phyloP scores from a whole-genome alignment of 495 filamentous ascomycete genomes.

The Neurospora sp. region DNA sequence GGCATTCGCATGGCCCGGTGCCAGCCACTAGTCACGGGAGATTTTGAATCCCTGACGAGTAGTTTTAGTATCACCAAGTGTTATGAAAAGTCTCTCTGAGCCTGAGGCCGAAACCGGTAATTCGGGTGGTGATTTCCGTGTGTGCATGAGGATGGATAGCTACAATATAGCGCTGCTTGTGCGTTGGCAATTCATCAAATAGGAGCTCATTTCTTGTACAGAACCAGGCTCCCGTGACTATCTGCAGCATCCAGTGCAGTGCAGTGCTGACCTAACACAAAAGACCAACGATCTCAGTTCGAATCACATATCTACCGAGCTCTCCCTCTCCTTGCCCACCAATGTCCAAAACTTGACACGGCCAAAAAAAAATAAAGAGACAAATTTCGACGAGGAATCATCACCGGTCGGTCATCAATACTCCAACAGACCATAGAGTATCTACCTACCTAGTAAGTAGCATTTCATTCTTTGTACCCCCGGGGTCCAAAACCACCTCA shows the following conservation, averaged over 20 bases:
- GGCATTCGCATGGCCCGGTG: too few species aligned
- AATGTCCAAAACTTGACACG: neutral
- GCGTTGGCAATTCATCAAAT: neutral
- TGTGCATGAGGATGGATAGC: neutral
- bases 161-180: neutral
- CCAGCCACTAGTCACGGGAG: too few species aligned
- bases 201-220: neutral
- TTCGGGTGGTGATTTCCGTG: neutral
- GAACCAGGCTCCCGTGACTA: neutral
- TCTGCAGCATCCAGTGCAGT: neutral
- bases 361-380: neutral
- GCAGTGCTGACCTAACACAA: neutral
- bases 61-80: neutral
- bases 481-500: neutral
- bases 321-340: neutral
- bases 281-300: neutral
- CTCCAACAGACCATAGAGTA: neutral
- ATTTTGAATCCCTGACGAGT: too few species aligned
- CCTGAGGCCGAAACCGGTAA: neutral
- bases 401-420: too few species aligned
- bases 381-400: neutral
- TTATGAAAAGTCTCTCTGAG: neutral
- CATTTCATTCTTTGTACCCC: neutral
- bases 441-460: neutral
- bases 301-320: neutral